Conservation (phyloP, 345 rosid genomes). For the Salix dunnii region DNA sequence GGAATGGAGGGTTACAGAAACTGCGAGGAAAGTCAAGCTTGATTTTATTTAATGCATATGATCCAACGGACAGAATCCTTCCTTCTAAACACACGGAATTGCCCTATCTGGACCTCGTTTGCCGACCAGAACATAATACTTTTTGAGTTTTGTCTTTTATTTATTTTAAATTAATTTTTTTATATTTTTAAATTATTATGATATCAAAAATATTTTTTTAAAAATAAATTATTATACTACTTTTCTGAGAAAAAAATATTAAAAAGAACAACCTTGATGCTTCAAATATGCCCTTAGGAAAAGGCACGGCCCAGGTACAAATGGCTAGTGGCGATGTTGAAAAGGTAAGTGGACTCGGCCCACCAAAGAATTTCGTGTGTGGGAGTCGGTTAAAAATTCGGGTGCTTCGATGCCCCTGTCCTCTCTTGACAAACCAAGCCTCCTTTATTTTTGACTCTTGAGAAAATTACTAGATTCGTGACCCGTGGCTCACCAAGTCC, state of each 20-base stretch:
- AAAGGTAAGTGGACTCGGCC: background rate
- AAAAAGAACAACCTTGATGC: too few relatives aligned
- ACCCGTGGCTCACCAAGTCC: background rate
- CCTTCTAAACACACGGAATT: background rate
- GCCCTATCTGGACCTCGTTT: background rate
- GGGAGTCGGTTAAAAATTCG: background rate
- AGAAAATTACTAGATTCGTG: background rate
- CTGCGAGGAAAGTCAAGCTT: background rate
- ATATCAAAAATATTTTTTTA: too few relatives aligned
- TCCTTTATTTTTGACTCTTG: background rate
- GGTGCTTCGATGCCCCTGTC: background rate
- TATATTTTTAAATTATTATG: too few relatives aligned
- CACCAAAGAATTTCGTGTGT: background rate
- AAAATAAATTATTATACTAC: too few relatives aligned
- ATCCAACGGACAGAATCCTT: constrained; percentile 11
- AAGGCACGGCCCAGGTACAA: background rate
- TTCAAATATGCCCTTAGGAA: too few relatives aligned
- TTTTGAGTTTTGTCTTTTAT: background rate
- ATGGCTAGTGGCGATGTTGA: background rate
- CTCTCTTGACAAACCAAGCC: background rate
- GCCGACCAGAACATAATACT: background rate
- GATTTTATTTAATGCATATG: background rate
- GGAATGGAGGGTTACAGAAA: background rate
- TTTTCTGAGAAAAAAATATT: too few relatives aligned
- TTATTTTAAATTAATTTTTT: too few relatives aligned